These are phyloP conservation scores for Penicillium herquei DNA, from an alignment of 495 filamentous ascomycete species.

Conservation along the genomic window DNA sequence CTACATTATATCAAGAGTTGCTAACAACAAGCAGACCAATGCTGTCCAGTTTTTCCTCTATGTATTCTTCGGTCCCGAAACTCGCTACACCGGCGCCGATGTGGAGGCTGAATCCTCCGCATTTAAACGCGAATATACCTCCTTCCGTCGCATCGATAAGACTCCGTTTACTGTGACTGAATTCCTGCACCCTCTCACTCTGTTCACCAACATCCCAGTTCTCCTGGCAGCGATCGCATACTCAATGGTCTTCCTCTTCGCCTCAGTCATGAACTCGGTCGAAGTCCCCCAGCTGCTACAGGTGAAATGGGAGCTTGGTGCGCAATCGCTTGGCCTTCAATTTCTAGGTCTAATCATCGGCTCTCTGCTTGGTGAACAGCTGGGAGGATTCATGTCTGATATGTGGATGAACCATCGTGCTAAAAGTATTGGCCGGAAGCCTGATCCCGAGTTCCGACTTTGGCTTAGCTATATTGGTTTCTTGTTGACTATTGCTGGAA, in stretches of 20 bases:
- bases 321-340: conserved; percentile 53
- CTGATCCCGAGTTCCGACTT: conserved; percentile 46
- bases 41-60: conserved; percentile 52
- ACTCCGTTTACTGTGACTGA: conserved; percentile 43
- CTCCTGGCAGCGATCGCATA: conserved; percentile 49
- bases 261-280: conserved; percentile 47
- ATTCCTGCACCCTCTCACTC: conserved; percentile 45
- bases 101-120: conserved; percentile 23
- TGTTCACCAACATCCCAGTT: conserved; percentile 44
- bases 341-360: conserved; percentile 55
- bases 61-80: conserved; percentile 57
- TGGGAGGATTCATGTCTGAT: conserved; percentile 51
- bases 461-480: conserved; percentile 55
- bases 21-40: conserved; percentile 40
- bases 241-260: conserved; percentile 52
- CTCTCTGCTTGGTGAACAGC: conserved; percentile 53
- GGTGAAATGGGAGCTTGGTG: conserved; percentile 50
- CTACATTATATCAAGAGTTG: not conserved
- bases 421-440: conserved; percentile 28
- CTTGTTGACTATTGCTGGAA: conserved; percentile 44
- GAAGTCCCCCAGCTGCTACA: conserved; percentile 55
- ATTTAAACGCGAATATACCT: conserved; percentile 45
- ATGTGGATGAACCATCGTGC: conserved; percentile 49
- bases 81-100: conserved; percentile 45
- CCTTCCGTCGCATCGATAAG: conserved; percentile 47